Percentiles rank a stretch among this genome's conserved stretches.
Evolutionary conservation across 345 rosid species (phyloP).

Genomic region (Bruguiera parviflora): DNA sequence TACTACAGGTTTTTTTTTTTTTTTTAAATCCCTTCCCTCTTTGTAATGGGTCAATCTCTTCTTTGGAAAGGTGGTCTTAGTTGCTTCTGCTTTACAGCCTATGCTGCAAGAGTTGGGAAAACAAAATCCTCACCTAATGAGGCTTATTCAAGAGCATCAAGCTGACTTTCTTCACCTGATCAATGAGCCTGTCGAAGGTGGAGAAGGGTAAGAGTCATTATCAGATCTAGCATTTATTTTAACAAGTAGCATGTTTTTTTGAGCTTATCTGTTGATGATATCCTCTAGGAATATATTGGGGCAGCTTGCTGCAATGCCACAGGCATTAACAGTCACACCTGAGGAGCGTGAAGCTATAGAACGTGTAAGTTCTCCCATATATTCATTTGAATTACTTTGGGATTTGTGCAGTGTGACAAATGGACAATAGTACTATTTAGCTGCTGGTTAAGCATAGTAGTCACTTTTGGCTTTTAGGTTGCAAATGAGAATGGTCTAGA

Average conservation of each 20-base stretch:
- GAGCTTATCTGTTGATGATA: constrained; percentile 3
- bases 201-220: constrained; percentile 56
- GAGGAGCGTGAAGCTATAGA: constrained; percentile 89
- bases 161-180: constrained; percentile 71
- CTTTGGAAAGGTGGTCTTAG: not conserved
- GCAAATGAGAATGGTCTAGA: not conserved
- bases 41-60: not conserved
- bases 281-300: constrained; percentile 51
- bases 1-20: constrained; percentile 48
- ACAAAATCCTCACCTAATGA: constrained; percentile 69
- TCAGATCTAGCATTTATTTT: not conserved
- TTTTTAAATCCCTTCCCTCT: not conserved
- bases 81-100: constrained; percentile 43
- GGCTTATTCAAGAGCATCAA: constrained; percentile 75
- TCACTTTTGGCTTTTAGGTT: too few relatives aligned
- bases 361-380: constrained; percentile 44
- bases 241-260: not conserved
- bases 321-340: constrained; percentile 67
- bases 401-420: not conserved
- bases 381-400: not conserved
- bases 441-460: not conserved
- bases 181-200: constrained; percentile 77
- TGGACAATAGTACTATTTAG: not conserved
- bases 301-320: constrained; percentile 71
- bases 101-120: constrained; percentile 83